Conservation (phyloP, 2,329 filamentous ascomycete species). For the Cordyceps pruinosa region DNA sequence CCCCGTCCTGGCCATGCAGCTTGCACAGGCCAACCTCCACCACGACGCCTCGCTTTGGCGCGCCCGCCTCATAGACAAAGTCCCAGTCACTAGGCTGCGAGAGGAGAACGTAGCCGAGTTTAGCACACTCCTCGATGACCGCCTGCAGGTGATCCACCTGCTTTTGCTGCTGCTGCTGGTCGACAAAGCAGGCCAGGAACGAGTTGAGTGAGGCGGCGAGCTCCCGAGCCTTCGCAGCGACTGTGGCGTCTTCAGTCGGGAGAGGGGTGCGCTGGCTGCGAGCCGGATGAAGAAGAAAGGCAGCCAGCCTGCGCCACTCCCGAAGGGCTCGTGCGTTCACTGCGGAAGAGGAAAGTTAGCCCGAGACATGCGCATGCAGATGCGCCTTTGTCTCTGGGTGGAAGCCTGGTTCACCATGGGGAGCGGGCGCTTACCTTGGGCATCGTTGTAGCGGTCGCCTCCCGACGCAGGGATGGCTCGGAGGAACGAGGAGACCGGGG, state of each 20-base stretch:
- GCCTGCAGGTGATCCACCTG: slow-evolving; percentile 33
- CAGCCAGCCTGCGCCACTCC: slow-evolving; percentile 36
- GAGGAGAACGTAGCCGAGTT: slow-evolving; percentile 34
- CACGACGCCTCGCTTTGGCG: slow-evolving; percentile 14
- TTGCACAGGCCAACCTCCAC: slow-evolving; percentile 27
- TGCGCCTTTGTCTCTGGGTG: no score
- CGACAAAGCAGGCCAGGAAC: slow-evolving; percentile 29
- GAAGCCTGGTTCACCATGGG: no score
- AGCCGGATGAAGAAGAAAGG: slow-evolving; percentile 34
- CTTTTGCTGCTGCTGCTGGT: slow-evolving; percentile 22
- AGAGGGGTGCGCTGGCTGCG: slow-evolving; percentile 31
- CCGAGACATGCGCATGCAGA: background rate
- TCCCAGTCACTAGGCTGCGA: slow-evolving; percentile 36
- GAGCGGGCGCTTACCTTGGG: slow-evolving; percentile 23
- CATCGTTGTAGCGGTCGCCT: slow-evolving; percentile 16
- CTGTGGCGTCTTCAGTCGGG: slow-evolving; percentile 21
- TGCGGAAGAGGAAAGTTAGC: slow-evolving; percentile 12
- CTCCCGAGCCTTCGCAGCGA: slow-evolving; percentile 24
- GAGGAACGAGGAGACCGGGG: slow-evolving; percentile 24
- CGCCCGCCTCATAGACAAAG: slow-evolving; percentile 21
- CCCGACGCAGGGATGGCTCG: slow-evolving; percentile 24
- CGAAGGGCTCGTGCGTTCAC: slow-evolving; percentile 28
- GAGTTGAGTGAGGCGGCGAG: slow-evolving; percentile 27
- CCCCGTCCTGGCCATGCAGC: slow-evolving; percentile 21
- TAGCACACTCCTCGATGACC: slow-evolving; percentile 33